Evolutionary conservation across 345 rosid species (phyloP), one percentile per base, ranked within the genome.

Genomic region (Citrus cavaleriei): DNA sequence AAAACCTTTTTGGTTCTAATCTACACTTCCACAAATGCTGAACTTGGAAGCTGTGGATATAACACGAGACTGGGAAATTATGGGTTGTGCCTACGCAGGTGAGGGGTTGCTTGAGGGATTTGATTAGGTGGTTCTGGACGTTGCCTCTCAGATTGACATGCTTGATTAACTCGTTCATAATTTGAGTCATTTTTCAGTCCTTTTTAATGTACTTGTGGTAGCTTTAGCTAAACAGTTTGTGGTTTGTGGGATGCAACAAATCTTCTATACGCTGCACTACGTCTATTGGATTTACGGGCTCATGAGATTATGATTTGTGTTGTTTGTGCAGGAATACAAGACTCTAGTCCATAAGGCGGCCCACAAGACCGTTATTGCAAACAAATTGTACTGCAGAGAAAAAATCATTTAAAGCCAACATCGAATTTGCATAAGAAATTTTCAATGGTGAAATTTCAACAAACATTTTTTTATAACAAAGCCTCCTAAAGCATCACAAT

Each of bases 51-150:
- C 88, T 2, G 89, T 92, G 97, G 99, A 92, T 78, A 88, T 85
- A 84, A 91, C 92, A 77, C 80, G 97, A 38, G 95, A 93, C 75
- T 95, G 98, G 99, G 75, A 88, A 59, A 95, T 95, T 27, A 87
- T 88, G 10, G 99, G 98, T 55, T 92, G 96, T 66, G 97, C 99
- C 12, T 88, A 91, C 83, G 91, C 95, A 0, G 96, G 97, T 68
- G 91, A 89, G 65, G 99, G 99, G 71, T 84, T 95, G 81, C 91
- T 92, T 59, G 93, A 91, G 76, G 97, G 91, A 68, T 93, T 93
- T 63, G 93, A 95, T 88, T 95, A 96, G 99, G 81, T 95, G 88
- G 96, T 89, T 84, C 97, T 93, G 85, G 98, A 93, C 81, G 86
- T 92, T 63, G 99, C 96, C 74, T 95, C 97, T 6, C 83, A 94